Evolutionary conservation across 1,284 basidiomycete species (phyloP).

Genomic region (Cerrena zonata): DNA sequence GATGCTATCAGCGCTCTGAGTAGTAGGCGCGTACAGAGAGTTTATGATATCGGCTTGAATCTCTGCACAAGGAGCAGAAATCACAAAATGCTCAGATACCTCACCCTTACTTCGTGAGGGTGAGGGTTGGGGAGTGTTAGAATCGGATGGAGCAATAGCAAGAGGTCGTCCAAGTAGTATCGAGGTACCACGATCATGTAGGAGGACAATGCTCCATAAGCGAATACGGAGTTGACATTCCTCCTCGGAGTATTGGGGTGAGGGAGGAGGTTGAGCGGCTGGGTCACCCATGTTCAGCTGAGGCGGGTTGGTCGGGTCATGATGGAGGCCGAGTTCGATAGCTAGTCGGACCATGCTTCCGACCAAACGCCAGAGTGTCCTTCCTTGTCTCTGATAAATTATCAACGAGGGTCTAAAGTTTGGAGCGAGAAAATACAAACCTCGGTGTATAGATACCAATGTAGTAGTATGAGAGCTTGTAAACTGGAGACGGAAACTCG

Average conservation of each 20-base stretch:
- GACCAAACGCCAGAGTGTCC: constrained; percentile 77
- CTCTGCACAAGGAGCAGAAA: constrained; percentile 64
- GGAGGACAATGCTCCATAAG: constrained; percentile 73
- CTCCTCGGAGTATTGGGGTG: constrained; percentile 52
- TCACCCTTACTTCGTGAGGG: constrained; percentile 48
- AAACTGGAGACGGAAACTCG: constrained; percentile 73
- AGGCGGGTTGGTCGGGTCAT: constrained; percentile 55
- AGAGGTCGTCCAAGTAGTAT: constrained; percentile 78
- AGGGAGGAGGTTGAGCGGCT: constrained; percentile 11
- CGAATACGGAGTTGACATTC: constrained; percentile 72
- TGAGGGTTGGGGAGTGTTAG: constrained; percentile 66
- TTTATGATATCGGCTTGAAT: constrained; percentile 83
- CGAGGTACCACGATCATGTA: constrained; percentile 79
- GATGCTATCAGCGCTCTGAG: constrained; percentile 58
- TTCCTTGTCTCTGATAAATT: constrained; percentile 63
- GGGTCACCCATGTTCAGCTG: constrained; percentile 44
- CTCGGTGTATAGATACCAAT: constrained; percentile 83
- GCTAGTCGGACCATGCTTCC: constrained; percentile 73
- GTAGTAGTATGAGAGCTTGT: constrained; percentile 73
- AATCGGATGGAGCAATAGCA: constrained; percentile 69
- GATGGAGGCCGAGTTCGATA: constrained; percentile 76
- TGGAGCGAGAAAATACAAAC: constrained; percentile 33
- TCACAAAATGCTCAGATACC: constrained; percentile 67
- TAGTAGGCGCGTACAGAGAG: constrained; percentile 68
- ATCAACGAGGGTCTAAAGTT: constrained; percentile 11